Evolutionary conservation across 2,329 filamentous ascomycete genomes (phyloP).

Genomic region (Colletotrichum sp.): DNA sequence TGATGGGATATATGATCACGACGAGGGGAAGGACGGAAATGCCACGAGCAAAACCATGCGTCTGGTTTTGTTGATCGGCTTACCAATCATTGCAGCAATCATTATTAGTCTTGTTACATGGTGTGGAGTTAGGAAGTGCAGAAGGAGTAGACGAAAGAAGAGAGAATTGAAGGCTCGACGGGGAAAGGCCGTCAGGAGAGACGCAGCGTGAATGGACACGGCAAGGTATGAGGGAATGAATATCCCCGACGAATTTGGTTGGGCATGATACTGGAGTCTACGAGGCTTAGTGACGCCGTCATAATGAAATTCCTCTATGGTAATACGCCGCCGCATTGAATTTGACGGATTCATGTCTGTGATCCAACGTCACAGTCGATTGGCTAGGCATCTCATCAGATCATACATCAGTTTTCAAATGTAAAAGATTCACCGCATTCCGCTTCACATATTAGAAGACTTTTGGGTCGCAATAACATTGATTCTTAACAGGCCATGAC

Average conservation of each 20-base stretch:
- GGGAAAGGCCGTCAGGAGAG: neutral
- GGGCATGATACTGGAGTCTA: neutral
- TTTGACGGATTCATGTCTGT: rapidly evolving
- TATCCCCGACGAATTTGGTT: neutral
- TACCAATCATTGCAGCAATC: neutral
- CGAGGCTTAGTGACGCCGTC: neutral
- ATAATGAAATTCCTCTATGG: rapidly evolving
- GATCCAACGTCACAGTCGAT: neutral
- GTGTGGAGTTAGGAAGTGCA: neutral
- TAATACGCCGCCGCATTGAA: neutral
- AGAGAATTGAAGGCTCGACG: neutral
- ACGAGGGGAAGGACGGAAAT: rapidly evolving
- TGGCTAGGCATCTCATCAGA: rapidly evolving
- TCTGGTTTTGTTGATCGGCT: neutral
- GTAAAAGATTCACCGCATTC: neutral
- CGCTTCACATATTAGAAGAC: rapidly evolving
- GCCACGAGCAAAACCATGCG: neutral
- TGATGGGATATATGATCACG: neutral
- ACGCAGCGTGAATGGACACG: neutral
- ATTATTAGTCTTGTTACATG: neutral
- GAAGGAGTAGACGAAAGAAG: neutral
- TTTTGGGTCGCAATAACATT: neutral
- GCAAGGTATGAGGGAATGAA: neutral
- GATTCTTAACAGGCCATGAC: rapidly evolving
- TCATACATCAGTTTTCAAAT: neutral